phyloP scores from a whole-genome alignment of 352 stramenopile species.

The Phytophthora rubi region DNA sequence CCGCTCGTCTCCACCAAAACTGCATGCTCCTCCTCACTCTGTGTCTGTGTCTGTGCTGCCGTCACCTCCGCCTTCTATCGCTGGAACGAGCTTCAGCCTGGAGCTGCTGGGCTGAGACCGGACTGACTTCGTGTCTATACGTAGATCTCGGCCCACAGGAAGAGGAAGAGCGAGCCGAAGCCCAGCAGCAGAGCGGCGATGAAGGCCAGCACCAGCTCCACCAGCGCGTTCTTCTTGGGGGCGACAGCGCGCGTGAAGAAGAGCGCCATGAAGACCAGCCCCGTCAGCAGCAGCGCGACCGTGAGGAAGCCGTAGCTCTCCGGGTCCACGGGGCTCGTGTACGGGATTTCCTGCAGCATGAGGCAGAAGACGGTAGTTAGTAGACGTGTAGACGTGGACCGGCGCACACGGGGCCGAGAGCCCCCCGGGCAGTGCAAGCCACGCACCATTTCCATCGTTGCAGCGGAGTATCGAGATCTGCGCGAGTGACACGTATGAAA shows the following conservation, averaged over 20 bases:
- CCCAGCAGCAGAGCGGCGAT: constrained; percentile 77
- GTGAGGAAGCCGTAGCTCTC: constrained; percentile 76
- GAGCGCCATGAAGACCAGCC: constrained; percentile 78
- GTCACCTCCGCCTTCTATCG: constrained; percentile 22
- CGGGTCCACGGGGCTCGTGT: constrained; percentile 79
- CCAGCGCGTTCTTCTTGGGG: constrained; percentile 77
- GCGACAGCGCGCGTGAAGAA: constrained; percentile 85
- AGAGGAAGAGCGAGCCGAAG: constrained; percentile 86
- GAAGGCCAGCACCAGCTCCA: constrained; percentile 73
- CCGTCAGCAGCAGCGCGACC: constrained; percentile 59
- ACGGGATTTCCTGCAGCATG: constrained; percentile 73
- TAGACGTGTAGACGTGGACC: not conserved
- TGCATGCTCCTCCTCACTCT: constrained; percentile 8
- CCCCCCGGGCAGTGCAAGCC: not conserved
- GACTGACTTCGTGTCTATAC: constrained; percentile 49
- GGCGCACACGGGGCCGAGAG: too few species aligned
- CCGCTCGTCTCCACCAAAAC: constrained; percentile 21
- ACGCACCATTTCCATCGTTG: constrained; percentile 54
- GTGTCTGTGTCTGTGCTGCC: not conserved
- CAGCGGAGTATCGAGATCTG: constrained; percentile 34
- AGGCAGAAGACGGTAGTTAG: not conserved
- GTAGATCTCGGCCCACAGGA: constrained; percentile 91
- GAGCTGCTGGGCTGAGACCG: constrained; percentile 1
- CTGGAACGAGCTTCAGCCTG: constrained; percentile 16
- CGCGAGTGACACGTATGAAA: constrained; percentile 40